phyloP scores from a whole-genome alignment of 768 basidiomycete species.

The Nidularia sp. region DNA sequence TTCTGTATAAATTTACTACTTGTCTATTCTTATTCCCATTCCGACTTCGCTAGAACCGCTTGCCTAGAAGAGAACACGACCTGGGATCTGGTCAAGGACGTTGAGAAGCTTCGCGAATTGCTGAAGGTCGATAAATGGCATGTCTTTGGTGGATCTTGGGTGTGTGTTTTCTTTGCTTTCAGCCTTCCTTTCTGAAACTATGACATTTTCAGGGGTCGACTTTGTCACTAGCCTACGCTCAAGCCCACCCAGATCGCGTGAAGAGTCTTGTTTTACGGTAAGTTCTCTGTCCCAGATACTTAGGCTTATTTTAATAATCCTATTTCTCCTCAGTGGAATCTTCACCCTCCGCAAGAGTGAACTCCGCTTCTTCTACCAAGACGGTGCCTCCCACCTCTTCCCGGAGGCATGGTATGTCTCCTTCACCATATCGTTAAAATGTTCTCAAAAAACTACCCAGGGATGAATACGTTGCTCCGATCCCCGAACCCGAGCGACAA shows the following conservation, averaged over 20 bases:
- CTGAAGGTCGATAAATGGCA: conserved; percentile 85
- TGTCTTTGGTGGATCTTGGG: conserved; percentile 95
- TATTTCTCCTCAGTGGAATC: conserved; percentile 57
- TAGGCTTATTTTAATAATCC: neutral
- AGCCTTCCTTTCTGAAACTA: neutral
- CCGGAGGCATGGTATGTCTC: conserved; percentile 76
- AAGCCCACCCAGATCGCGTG: conserved; percentile 80
- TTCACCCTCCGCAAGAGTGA: conserved; percentile 86
- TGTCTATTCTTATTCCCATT: neutral
- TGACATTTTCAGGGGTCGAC: conserved; percentile 66
- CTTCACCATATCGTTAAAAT: neutral
- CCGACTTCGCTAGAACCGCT: conserved; percentile 47
- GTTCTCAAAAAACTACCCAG: conserved; percentile 28
- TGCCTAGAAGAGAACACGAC: conserved; percentile 86
- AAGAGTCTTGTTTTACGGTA: conserved; percentile 76
- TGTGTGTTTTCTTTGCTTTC: conserved; percentile 21
- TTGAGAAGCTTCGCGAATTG: conserved; percentile 76
- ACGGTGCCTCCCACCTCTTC: conserved; percentile 77
- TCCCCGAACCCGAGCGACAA: conserved; percentile 74
- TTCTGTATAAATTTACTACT: neutral
- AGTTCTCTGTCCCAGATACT: conserved; percentile 5
- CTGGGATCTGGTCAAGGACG: conserved; percentile 89
- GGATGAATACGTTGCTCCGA: conserved; percentile 79
- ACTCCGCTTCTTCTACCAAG: conserved; percentile 90
- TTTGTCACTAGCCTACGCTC: conserved; percentile 79